These are phyloP conservation scores for Tremellales sp. DNA, from an alignment of 1,284 basidiomycete genomes.

Conservation along the genomic window DNA sequence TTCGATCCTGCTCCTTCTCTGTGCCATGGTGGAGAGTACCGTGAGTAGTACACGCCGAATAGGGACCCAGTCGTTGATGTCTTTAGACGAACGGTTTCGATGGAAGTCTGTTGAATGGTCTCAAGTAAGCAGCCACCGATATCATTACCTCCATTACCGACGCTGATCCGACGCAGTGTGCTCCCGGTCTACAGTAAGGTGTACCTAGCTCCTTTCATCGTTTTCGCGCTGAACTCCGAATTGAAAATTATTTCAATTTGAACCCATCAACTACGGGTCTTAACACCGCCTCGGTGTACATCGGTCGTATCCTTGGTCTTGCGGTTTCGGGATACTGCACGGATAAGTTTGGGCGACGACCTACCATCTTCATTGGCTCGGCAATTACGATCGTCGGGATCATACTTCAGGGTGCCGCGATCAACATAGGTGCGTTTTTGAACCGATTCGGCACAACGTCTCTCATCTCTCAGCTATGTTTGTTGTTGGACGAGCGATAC, in stretches of 20 bases:
- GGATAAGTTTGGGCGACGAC: constrained; percentile 35
- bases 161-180: neutral
- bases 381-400: constrained; percentile 21
- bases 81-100: constrained; percentile 30
- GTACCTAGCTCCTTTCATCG: no score
- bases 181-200: constrained; percentile 3
- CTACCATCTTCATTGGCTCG: constrained; percentile 29
- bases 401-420: constrained; percentile 33
- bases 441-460: no score
- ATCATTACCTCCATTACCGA: constrained; percentile 27
- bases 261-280: constrained; percentile 13
- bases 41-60: neutral
- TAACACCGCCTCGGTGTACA: constrained; percentile 15
- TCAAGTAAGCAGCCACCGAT: constrained; percentile 1
- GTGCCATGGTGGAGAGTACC: neutral
- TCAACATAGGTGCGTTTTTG: no score
- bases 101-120: constrained; percentile 31
- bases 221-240: no score
- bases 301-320: constrained; percentile 9
- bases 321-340: constrained; percentile 8
- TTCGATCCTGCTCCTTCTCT: neutral
- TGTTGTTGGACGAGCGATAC: constrained; percentile 41
- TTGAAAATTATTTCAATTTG: constrained; percentile 10
- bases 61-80: neutral
- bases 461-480: no score